Evolutionary conservation across 352 stramenopile genomes (phyloP).

Genomic region (Globisporangium camurandrum): DNA sequence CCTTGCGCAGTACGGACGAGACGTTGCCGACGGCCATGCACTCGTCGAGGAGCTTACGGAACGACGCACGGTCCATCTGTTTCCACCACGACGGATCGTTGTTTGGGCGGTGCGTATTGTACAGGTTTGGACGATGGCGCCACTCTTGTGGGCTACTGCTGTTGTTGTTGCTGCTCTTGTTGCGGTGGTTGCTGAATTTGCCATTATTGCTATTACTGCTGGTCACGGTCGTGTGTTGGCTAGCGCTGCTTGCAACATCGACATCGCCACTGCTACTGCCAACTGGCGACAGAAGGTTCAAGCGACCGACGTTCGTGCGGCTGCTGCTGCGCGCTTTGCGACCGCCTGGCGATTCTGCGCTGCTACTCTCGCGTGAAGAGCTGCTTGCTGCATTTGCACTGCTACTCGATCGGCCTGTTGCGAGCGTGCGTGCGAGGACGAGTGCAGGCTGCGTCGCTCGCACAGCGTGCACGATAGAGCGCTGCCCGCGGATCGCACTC

Average conservation of each 20-base stretch:
- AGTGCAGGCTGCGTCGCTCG: not conserved
- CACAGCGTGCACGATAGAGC: not conserved
- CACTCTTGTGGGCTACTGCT: constrained; percentile 10
- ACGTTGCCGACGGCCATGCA: constrained; percentile 48
- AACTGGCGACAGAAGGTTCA: constrained; percentile 13
- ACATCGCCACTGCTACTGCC: not conserved
- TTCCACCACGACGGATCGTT: constrained; percentile 41
- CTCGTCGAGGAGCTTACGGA: constrained; percentile 48
- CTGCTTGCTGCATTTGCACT: not conserved
- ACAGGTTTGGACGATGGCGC: constrained; percentile 17
- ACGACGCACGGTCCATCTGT: constrained; percentile 51
- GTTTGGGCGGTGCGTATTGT: constrained; percentile 12
- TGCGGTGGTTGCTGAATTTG: constrained; percentile 14
- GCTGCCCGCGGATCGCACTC: not conserved
- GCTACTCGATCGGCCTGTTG: not conserved
- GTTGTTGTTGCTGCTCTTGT: constrained; percentile 18
- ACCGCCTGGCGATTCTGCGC: not conserved
- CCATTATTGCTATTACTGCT: constrained; percentile 10
- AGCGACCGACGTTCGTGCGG: constrained; percentile 10
- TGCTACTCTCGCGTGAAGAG: not conserved
- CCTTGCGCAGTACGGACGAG: constrained; percentile 45
- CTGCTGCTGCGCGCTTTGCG: not conserved
- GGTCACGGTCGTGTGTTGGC: too few relatives aligned
- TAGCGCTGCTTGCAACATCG: not conserved
- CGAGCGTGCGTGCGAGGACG: not conserved